Percentiles rank a stretch among this genome's conserved stretches.
These are phyloP conservation scores for Carpinus fangiana DNA, from an alignment of 306 rosid species.

Conservation along the genomic window DNA sequence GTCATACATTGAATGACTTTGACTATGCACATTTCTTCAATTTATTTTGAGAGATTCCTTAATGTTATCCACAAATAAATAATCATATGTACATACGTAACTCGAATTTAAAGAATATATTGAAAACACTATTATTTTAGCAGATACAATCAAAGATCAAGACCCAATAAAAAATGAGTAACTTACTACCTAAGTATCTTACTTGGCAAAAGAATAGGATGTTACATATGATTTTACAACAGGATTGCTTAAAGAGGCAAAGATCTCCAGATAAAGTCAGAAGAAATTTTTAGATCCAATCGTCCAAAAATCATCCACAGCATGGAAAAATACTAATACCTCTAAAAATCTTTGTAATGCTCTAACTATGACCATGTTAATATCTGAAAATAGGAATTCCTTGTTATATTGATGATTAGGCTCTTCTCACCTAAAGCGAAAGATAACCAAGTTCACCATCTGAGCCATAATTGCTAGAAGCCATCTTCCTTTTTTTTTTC, in stretches of 20 bases:
- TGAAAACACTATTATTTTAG: not conserved
- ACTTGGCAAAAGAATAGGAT: not conserved
- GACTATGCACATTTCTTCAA: not conserved
- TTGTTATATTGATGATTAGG: not conserved
- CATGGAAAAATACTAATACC: not conserved
- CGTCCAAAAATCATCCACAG: not conserved
- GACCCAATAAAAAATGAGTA: not conserved
- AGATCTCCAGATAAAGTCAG: not conserved
- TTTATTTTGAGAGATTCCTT: not conserved
- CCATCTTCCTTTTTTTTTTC: not conserved
- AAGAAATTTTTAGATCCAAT: too few species aligned
- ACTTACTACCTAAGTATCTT: not conserved
- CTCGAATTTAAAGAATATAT: not conserved
- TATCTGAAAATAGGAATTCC: not conserved
- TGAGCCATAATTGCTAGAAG: not conserved
- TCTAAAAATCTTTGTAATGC: not conserved
- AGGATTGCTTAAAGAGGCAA: not conserved
- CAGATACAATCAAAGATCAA: not conserved
- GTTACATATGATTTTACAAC: not conserved
- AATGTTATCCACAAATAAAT: not conserved
- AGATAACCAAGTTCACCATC: not conserved
- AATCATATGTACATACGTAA: not conserved
- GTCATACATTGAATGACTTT: not conserved
- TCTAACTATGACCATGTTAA: not conserved
- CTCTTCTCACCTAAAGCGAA: slow-evolving; percentile 1